phyloP scores from a whole-genome alignment of 345 rosid genomes.

The Populus ilicifolia region DNA sequence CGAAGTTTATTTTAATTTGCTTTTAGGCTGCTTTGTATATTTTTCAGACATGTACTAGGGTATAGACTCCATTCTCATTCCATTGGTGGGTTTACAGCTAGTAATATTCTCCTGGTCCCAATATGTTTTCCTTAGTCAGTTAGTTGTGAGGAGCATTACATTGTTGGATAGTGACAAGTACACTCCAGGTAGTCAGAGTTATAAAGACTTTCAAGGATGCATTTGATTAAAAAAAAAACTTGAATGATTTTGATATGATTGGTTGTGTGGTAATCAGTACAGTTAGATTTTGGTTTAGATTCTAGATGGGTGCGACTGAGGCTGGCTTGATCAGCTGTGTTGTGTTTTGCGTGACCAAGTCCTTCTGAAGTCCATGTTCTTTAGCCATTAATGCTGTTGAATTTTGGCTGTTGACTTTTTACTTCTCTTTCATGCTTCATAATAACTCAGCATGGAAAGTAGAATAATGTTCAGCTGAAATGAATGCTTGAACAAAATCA shows the following conservation, averaged over 20 bases:
- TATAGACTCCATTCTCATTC: background rate
- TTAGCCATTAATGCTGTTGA: background rate
- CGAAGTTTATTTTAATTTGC: background rate
- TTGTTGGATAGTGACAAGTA: background rate
- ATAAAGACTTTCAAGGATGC: background rate
- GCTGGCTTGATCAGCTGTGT: background rate
- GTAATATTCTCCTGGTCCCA: background rate
- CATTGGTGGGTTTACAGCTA: background rate
- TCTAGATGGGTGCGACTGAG: background rate
- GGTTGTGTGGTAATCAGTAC: background rate
- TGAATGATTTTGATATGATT: background rate
- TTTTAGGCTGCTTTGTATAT: background rate
- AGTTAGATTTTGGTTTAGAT: background rate
- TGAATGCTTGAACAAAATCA: background rate
- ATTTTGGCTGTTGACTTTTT: background rate
- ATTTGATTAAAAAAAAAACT: background rate
- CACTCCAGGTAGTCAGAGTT: background rate
- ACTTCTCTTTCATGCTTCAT: background rate
- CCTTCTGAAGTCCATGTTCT: background rate
- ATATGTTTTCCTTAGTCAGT: background rate
- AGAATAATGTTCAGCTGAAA: background rate
- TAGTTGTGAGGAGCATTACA: background rate
- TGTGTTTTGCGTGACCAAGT: background rate
- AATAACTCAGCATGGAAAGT: background rate
- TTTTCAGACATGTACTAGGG: background rate